Base-by-base conservation (phyloP, 192 early-diverging fungal species). In the Neocallimastix lanati region DNA sequence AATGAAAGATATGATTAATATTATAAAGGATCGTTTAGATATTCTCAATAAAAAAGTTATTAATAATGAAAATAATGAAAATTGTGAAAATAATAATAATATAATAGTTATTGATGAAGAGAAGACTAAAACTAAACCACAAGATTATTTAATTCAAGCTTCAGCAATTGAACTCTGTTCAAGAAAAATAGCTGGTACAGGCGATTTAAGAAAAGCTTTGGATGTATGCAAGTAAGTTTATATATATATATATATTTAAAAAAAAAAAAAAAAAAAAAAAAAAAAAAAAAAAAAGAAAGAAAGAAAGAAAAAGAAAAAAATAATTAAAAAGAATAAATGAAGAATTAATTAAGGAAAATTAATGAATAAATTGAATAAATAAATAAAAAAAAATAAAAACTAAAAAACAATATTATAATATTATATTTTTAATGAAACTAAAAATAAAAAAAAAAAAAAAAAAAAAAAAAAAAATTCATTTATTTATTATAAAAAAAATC, bases 131-230 rank as follows among this genome's bases (percentile, higher is more conserved):
- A 15, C 28, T 16, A 29, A 29, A 29, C 82, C 30, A 30, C 28
- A 13, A 40, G 36, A 33, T 16, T 81, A 25, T 82, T 83, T 98
- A 79, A 95, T 99, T 83, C 91, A 96, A 29, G 84, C 89, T 29
- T 87, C 86, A 18, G 97, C 96, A 11, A 88, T 99, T 29, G 96
- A 98, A 82, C 82, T 99, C 13, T 95, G 94, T 82, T 95, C 97
- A 28, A 89, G 95, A 50, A 99, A 97, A 86, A 91, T 95, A 1
- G 91, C 94, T 28, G 90, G 89, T 1, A 95, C 93, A 2, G 97
- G 97, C 25, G 94, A 95, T 82, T 58, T 93, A 38, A 85, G 94
- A 80, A 91, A 91, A 78, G 93, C 92, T 0, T 82, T 94, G 37
- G 93, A 95, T 84, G 90, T 95, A 29, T 93, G 93, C 84, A 67